Conservation (phyloP, 192 early-diverging fungal species). For the Backusella sp. region DNA sequence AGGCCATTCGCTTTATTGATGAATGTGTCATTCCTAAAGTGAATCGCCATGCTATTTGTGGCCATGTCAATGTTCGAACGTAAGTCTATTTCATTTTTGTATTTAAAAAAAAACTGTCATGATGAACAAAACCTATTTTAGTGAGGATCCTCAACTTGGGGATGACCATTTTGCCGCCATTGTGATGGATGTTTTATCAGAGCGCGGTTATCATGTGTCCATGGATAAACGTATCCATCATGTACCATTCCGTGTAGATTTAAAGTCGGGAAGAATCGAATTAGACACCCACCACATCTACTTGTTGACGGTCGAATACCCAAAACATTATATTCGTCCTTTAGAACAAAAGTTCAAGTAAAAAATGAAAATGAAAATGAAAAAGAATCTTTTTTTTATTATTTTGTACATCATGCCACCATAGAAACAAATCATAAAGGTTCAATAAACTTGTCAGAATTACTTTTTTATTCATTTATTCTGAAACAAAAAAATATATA, state of each 20-base stretch:
- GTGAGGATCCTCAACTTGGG: slow-evolving; percentile 40
- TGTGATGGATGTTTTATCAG: slow-evolving; percentile 56
- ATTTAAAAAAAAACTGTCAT: background rate
- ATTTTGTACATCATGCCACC: background rate
- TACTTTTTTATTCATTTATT: background rate
- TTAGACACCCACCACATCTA: slow-evolving; percentile 47
- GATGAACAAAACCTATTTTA: slow-evolving; percentile 1
- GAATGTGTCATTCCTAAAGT: slow-evolving; percentile 47
- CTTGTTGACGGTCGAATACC: slow-evolving; percentile 53
- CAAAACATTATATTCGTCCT: slow-evolving; percentile 58
- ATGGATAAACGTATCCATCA: slow-evolving; percentile 51
- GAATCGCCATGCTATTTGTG: slow-evolving; percentile 53
- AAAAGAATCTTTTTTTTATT: background rate
- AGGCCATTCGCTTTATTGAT: slow-evolving; percentile 51
- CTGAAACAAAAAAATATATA: background rate
- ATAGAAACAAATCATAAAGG: background rate
- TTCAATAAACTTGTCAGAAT: background rate
- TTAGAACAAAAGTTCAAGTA: slow-evolving; percentile 58
- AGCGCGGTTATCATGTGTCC: slow-evolving; percentile 55
- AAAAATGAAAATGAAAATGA: background rate
- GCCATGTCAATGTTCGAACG: slow-evolving; percentile 54
- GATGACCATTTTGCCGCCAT: slow-evolving; percentile 51
- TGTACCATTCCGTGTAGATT: slow-evolving; percentile 47
- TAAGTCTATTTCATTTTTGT: slow-evolving; percentile 25
- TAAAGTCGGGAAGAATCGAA: slow-evolving; percentile 48